A percentile compares a stretch with the other conserved stretches of the same genome.
Conservation (phyloP, 129 eudicot species). For the Erigeron canadensis region DNA sequence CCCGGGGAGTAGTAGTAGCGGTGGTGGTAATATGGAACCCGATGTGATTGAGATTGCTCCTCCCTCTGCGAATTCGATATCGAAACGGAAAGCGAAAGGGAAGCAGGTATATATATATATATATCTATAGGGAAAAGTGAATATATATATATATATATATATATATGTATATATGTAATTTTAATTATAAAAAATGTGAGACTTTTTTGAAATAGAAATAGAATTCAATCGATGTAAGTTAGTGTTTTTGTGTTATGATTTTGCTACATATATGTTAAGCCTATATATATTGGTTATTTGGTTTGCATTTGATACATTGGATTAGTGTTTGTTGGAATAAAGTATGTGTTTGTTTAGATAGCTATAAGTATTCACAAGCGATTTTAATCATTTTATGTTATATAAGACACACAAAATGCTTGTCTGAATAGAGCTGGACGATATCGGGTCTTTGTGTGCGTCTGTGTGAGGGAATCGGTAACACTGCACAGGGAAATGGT, state of each 20-base stretch:
- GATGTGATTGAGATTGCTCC: slow-evolving; percentile 58
- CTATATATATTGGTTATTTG: no score
- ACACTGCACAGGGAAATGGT: neutral
- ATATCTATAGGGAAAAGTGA: no score
- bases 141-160: slow-evolving; percentile 22
- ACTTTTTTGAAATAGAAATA: no score
- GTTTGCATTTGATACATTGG: neutral
- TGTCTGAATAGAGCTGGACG: neutral
- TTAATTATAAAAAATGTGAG: no score
- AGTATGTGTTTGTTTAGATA: neutral
- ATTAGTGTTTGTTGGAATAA: no score
- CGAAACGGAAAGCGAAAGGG: slow-evolving; percentile 23
- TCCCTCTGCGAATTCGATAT: slow-evolving; percentile 30
- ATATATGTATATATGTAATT: neutral
- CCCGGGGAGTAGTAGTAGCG: slow-evolving; percentile 41
- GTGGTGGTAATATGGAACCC: slow-evolving; percentile 36
- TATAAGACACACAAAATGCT: neutral
- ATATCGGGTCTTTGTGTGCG: neutral
- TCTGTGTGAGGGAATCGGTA: neutral
- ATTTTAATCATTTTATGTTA: neutral
- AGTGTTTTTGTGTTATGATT: no score
- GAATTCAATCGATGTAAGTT: no score
- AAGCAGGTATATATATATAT: slow-evolving; percentile 42
- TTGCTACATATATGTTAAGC: no score
- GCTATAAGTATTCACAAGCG: neutral